Evolutionary conservation across 2,329 filamentous ascomycete species (phyloP).

Genomic region (Zarea fungicola): DNA sequence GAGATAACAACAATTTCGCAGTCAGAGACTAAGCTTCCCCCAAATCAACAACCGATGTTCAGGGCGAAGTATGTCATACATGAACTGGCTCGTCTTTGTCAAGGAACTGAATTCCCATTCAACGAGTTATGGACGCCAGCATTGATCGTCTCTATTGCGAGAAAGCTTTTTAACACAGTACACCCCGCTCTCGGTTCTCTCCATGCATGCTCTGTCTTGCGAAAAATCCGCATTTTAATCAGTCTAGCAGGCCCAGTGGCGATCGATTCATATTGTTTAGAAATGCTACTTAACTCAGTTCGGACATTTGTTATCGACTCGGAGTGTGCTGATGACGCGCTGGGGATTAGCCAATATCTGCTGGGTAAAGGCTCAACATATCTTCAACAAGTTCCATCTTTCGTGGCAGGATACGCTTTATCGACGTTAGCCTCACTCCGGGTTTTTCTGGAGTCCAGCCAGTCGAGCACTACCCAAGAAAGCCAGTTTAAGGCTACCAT

Average conservation of each 20-base stretch:
- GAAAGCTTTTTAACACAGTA: slow-evolving; percentile 74
- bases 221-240: slow-evolving; percentile 78
- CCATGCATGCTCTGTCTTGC: slow-evolving; percentile 78
- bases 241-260: slow-evolving; percentile 69
- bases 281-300: slow-evolving; percentile 82
- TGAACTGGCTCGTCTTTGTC: slow-evolving; percentile 74
- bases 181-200: slow-evolving; percentile 79
- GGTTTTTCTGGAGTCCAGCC: slow-evolving; percentile 67
- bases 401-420: slow-evolving; percentile 74
- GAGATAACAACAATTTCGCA: slow-evolving; percentile 65
- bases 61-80: slow-evolving; percentile 69
- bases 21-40: slow-evolving; percentile 60
- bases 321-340: slow-evolving; percentile 84
- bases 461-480: slow-evolving; percentile 78
- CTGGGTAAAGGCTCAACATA: slow-evolving; percentile 62
- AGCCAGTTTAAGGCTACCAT: slow-evolving; percentile 74
- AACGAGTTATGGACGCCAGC: slow-evolving; percentile 68
- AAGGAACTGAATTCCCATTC: slow-evolving; percentile 61
- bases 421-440: slow-evolving; percentile 75
- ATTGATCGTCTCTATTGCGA: slow-evolving; percentile 66
- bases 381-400: slow-evolving; percentile 62
- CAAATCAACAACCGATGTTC: slow-evolving; percentile 84
- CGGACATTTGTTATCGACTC: slow-evolving; percentile 73
- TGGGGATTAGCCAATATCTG: slow-evolving; percentile 83
- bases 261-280: slow-evolving; percentile 73